A percentile compares a stretch with the other conserved stretches of the same genome.
Conservation (phyloP, 2,329 filamentous ascomycete genomes). For the Venturia pyrina region DNA sequence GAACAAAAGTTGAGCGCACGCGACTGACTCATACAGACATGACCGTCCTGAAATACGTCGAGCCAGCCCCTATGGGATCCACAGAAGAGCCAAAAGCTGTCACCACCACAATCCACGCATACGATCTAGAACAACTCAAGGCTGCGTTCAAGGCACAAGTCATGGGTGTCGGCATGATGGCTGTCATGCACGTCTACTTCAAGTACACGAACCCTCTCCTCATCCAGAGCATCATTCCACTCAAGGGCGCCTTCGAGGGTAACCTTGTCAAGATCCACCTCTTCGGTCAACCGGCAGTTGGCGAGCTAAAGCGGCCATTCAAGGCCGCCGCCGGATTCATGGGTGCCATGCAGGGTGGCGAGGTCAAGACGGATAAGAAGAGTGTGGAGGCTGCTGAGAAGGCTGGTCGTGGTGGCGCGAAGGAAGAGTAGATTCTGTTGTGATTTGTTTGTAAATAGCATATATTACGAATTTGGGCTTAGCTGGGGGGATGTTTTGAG, state of each 20-base stretch:
- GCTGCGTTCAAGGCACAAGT: constrained; percentile 78
- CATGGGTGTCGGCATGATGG: constrained; percentile 98
- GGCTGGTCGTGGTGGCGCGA: constrained; percentile 39
- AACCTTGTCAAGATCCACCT: constrained; percentile 96
- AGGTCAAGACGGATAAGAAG: constrained; percentile 73
- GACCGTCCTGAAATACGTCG: constrained; percentile 97
- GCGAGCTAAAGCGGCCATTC: constrained; percentile 92
- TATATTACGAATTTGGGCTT: not conserved
- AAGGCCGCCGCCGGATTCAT: constrained; percentile 78
- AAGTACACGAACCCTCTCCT: constrained; percentile 99
- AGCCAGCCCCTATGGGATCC: constrained; percentile 86
- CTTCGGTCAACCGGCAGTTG: constrained; percentile 73
- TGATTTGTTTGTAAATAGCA: not conserved
- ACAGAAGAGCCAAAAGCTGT: constrained; percentile 92
- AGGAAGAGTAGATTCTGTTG: constrained; percentile 37
- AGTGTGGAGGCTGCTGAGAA: constrained; percentile 43
- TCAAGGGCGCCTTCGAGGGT: constrained; percentile 91
- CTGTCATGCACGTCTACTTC: constrained; percentile 96
- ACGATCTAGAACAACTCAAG: constrained; percentile 81
- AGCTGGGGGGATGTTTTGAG: not conserved
- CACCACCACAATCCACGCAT: constrained; percentile 91
- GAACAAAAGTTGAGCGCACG: not conserved
- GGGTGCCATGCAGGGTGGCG: constrained; percentile 60
- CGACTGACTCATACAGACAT: constrained; percentile 54
- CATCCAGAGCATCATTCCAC: constrained; percentile 96